Evolutionary conservation across 2,329 filamentous ascomycete species (phyloP), one percentile per base, ranked within the genome.

Genomic region (Penicillium sp.): DNA sequence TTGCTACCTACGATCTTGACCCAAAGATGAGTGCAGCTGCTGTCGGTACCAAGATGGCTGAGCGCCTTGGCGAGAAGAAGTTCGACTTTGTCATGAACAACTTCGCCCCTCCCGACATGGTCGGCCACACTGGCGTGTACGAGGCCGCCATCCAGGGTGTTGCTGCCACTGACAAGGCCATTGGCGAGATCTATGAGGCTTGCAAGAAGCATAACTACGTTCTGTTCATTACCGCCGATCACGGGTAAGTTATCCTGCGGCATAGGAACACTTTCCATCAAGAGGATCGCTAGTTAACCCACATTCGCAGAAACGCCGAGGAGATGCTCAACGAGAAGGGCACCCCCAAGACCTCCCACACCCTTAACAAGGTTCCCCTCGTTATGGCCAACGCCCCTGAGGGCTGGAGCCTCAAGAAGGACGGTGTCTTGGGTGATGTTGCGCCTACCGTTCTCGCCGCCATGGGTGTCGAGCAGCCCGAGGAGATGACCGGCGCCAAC

Each of bases 51-150:
- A 93, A 96, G 81, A 89, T 96, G 58, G 85, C 81, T 75, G 94
- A 97, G 82, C 87, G 92, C 58, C 88, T 99, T 65, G 84, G 77
- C 27, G 91, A 95, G 76, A 86, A 88, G 71, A 87, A 90, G 72
- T 97, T 92, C 79, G 92, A 94, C 72, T 97, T 99, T 73, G 83
- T 99, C 76, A 99, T 99, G 94, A 97, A 97, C 87, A 99, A 99
- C 86, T 97, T 99, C 78, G 94, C 94, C 41, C 94, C 94, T 41
- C 94, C 94, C 19, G 94, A 99, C 80, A 99, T 99, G 94, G 94
- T 99, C 64, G 94, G 94, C 67, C 94, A 99, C 81, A 99, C 94
- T 11, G 94, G 94, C 72, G 92, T 96, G 59, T 97, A 97, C 79
- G 88, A 97, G 69, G 93, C 94, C 31, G 94, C 94, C 56, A 87